Percentiles rank a stretch among this genome's conserved stretches.
Conservation (phyloP, 345 rosid species). For the Citrus hindsii region DNA sequence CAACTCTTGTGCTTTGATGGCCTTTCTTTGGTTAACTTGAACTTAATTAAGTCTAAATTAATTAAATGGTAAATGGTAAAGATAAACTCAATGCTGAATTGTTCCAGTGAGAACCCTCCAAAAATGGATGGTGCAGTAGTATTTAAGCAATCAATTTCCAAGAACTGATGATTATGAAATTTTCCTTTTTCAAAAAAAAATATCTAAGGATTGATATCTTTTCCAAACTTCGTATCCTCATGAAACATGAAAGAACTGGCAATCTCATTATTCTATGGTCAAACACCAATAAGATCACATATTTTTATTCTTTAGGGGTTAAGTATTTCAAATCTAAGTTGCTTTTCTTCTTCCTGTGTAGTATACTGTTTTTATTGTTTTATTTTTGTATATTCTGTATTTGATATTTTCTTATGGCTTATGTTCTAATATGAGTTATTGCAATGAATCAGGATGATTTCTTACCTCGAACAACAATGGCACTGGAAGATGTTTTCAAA, state of each 20-base stretch:
- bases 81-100: not conserved
- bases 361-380: no score
- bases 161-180: not conserved
- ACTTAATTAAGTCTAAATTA: not conserved
- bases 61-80: not conserved
- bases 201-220: not conserved
- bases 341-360: not conserved
- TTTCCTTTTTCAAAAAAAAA: no score
- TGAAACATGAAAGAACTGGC: not conserved
- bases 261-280: not conserved
- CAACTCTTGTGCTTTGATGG: not conserved
- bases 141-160: not conserved
- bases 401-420: no score
- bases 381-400: not conserved
- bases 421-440: conserved; percentile 16
- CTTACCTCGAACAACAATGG: conserved; percentile 85
- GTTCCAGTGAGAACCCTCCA: not conserved
- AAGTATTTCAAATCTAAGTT: not conserved
- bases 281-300: not conserved
- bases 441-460: conserved; percentile 77
- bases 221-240: not conserved
- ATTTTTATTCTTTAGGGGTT: not conserved
- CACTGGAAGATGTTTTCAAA: conserved; percentile 78
- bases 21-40: not conserved
- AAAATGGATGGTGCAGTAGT: not conserved